Evolutionary conservation across 257 asterid species (phyloP).

Genomic region (Ballota nigra): DNA sequence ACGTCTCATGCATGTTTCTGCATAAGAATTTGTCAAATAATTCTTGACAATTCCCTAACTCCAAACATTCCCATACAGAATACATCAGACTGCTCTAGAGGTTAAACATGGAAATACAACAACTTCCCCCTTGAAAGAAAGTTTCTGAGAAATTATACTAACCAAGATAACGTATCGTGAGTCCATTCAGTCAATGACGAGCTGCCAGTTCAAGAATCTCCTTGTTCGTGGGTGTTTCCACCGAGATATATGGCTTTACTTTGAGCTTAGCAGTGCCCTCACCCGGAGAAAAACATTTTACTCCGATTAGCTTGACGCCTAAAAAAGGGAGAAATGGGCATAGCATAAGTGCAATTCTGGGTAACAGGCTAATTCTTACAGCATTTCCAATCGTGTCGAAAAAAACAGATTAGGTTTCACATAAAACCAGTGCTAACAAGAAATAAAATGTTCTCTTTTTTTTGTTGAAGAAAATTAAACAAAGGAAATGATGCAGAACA

Average conservation of each 20-base stretch:
- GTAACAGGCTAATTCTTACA: not conserved
- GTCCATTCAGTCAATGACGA: slow-evolving; percentile 36
- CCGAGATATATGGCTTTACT: slow-evolving; percentile 53
- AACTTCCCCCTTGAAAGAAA: not conserved
- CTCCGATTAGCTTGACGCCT: slow-evolving; percentile 82
- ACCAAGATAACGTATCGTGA: not conserved
- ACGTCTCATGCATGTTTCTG: not conserved
- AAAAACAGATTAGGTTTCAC: not conserved
- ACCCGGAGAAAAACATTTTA: slow-evolving; percentile 69
- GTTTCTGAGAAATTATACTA: not conserved
- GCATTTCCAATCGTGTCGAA: not conserved
- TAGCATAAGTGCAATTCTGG: not conserved
- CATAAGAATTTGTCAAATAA: not conserved
- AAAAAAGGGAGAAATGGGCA: slow-evolving; percentile 22
- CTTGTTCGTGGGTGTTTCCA: slow-evolving; percentile 38
- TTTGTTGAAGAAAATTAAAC: not conserved
- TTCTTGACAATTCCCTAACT: not conserved
- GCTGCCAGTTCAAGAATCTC: slow-evolving; percentile 58
- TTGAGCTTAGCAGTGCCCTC: slow-evolving; percentile 45
- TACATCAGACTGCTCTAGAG: not conserved
- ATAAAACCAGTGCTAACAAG: not conserved
- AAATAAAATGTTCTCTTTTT: not conserved
- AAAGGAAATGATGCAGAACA: not conserved
- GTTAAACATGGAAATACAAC: not conserved
- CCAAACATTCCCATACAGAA: not conserved